A percentile compares a stretch with the other conserved stretches of the same genome.
phyloP scores from a whole-genome alignment of 495 filamentous ascomycete species.

The Penicillium dipodomyicola region DNA sequence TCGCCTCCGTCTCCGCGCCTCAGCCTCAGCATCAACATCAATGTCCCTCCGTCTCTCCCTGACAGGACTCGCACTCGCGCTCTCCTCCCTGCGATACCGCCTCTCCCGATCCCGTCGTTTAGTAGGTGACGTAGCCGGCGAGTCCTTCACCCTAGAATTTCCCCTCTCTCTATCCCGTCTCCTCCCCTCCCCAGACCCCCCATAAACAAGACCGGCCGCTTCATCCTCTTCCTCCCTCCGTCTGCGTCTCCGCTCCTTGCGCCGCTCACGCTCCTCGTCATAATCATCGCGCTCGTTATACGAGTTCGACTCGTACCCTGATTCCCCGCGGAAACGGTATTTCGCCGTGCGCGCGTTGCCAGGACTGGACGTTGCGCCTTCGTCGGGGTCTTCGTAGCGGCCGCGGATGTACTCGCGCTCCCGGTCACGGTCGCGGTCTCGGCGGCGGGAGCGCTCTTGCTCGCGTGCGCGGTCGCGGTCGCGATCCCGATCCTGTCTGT shows the following conservation, averaged over 20 bases:
- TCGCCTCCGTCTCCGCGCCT: constrained; percentile 22
- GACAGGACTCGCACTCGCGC: constrained; percentile 21
- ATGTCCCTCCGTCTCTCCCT: constrained; percentile 25
- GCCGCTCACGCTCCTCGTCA: constrained; percentile 20
- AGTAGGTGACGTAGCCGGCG: constrained; percentile 35
- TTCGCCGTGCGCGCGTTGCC: constrained; percentile 16
- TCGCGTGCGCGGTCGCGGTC: constrained; percentile 38
- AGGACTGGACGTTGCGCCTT: constrained; percentile 20
- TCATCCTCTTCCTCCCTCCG: constrained; percentile 20
- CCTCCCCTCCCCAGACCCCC: constrained; percentile 15
- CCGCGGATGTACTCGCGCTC: constrained; percentile 33
- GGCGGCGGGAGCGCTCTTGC: constrained; percentile 21
- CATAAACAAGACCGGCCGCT: constrained; percentile 11
- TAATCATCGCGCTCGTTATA: constrained; percentile 15
- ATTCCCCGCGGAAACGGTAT: constrained; percentile 26
- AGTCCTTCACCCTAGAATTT: constrained; percentile 36
- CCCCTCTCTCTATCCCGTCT: constrained; percentile 22
- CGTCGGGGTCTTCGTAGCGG: constrained; percentile 21
- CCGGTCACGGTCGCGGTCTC: constrained; percentile 18
- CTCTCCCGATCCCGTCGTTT: constrained; percentile 35
- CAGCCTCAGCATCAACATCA: constrained; percentile 16
- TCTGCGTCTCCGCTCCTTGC: constrained; percentile 16
- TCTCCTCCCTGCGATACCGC: constrained; percentile 18
- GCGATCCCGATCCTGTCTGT: constrained; percentile 31
- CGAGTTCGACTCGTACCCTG: constrained; percentile 25